Percentiles rank a stretch among this genome's conserved stretches.
These are phyloP conservation scores for Cynara cardunculus DNA, from an alignment of 129 eudicot genomes.

Conservation along the genomic window DNA sequence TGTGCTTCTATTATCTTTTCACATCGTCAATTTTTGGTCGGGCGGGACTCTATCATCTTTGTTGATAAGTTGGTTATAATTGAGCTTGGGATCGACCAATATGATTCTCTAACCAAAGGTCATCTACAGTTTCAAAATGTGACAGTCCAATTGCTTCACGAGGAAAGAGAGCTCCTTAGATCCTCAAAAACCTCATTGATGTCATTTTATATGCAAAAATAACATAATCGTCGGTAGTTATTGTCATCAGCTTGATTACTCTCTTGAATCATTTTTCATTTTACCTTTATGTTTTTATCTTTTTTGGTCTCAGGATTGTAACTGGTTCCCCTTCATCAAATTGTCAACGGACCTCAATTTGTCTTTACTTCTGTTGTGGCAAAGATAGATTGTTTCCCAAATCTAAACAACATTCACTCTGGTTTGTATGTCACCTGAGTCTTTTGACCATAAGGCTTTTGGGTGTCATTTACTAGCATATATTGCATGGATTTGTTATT, in stretches of 20 bases:
- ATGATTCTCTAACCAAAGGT: too few relatives aligned
- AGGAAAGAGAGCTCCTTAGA: too few relatives aligned
- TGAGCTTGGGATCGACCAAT: too few relatives aligned
- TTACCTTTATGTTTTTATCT: not conserved
- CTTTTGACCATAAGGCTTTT: not conserved
- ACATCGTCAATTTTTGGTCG: not conserved
- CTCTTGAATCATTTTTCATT: not conserved
- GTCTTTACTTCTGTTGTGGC: not conserved
- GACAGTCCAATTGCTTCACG: too few relatives aligned
- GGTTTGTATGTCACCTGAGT: not conserved
- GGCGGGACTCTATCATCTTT: not conserved
- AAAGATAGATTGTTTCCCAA: not conserved
- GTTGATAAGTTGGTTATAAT: too few relatives aligned
- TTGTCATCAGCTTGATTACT: not conserved
- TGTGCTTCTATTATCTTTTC: not conserved
- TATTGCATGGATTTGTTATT: not conserved
- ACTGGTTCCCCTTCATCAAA: not conserved
- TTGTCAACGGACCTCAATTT: not conserved
- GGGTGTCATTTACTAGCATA: not conserved
- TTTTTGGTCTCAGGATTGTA: not conserved
- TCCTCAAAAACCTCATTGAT: too few relatives aligned
- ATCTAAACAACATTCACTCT: not conserved
- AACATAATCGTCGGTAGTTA: not conserved
- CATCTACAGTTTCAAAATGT: too few relatives aligned
- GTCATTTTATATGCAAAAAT: too few relatives aligned